Percentiles rank a stretch among this genome's conserved stretches.
phyloP scores from a whole-genome alignment of 2,329 filamentous ascomycete genomes.

The Aspergillus tamarii region DNA sequence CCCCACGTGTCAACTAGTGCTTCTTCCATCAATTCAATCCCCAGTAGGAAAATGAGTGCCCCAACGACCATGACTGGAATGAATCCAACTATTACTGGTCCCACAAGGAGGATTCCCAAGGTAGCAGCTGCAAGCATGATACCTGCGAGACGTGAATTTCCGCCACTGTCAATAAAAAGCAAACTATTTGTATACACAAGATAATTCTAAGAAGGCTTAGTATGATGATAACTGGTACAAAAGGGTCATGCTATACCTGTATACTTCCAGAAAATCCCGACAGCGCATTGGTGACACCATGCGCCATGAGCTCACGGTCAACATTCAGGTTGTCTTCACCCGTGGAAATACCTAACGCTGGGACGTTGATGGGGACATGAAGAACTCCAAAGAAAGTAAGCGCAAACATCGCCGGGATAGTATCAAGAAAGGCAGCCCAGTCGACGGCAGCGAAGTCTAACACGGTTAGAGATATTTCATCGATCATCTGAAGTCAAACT shows the following conservation, averaged over 20 bases:
- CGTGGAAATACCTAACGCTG: conserved; percentile 84
- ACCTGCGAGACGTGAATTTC: conserved; percentile 82
- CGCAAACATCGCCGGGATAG: conserved; percentile 91
- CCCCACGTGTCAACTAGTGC: conserved; percentile 87
- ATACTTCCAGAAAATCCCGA: conserved; percentile 89
- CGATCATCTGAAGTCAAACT: conserved; percentile 38
- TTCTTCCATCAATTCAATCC: conserved; percentile 87
- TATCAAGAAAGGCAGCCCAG: conserved; percentile 81
- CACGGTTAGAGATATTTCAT: conserved; percentile 7
- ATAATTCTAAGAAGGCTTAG: conserved; percentile 71
- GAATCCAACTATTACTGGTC: conserved; percentile 85
- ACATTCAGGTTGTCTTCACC: conserved; percentile 92
- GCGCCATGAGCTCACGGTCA: conserved; percentile 86
- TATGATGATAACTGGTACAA: background rate
- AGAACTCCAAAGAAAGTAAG: conserved; percentile 96
- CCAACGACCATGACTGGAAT: conserved; percentile 98
- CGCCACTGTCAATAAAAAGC: conserved; percentile 93
- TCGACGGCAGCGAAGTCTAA: conserved; percentile 78
- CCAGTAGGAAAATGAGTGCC: conserved; percentile 90
- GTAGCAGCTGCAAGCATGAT: conserved; percentile 81
- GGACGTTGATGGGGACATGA: conserved; percentile 97
- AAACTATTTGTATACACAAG: conserved; percentile 96
- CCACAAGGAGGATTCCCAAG: conserved; percentile 78
- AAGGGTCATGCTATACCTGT: conserved; percentile 48
- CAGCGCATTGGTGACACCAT: conserved; percentile 89